Evolutionary conservation across 2,329 filamentous ascomycete species (phyloP), one percentile per base, ranked within the genome.

Genomic region (Colletotrichum sidae): DNA sequence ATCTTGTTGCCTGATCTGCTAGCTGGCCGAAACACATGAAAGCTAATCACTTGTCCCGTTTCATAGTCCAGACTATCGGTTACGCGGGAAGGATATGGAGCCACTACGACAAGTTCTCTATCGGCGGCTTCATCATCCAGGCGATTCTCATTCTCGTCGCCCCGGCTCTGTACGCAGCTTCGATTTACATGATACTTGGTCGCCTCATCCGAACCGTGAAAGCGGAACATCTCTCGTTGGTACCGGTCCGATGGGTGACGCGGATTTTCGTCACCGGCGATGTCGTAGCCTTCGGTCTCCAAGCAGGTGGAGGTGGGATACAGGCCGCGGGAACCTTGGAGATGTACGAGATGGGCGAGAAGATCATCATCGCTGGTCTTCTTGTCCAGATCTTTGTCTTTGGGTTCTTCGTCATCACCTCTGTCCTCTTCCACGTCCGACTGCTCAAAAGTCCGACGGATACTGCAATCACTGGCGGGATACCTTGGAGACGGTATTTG

Each of bases 351-450:
- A n/a, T 73, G 0, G 83, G 82, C 12, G 75, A 83, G 65, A 78
- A 80, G 13, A 74, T 88, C 55, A 81, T 88, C 11, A 74, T 88
- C 10, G 80, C 68, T 2, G 86, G 86, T 8, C 73, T 89, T 2
- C 74, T 83, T 11, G 71, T 86, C 3, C 86, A 89, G 69, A 78
- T 88, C 6, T 44, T 83, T 13, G 77, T 84, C 47, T 87, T 88
- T 65, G 76, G 77, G 4, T 75, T 87, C 47, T 89, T 89, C 69
- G 73, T 86, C 12, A 46, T 81, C 3, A 78, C 80, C 0, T 77
- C 83, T 0, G 60, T 78, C 0, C 67, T 82, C 0, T 86, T 86
- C 70, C 81, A 87, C 61, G 55, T 52, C 8, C 70, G 72, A 2
- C n/a, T 74, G 2, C 6, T 10, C 7, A 33, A 5, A 5, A 37